A percentile compares a stretch with the other conserved stretches of the same genome.
These are phyloP conservation scores for Onygena corvina DNA, from an alignment of 2,329 filamentous ascomycete species.

Conservation along the genomic window DNA sequence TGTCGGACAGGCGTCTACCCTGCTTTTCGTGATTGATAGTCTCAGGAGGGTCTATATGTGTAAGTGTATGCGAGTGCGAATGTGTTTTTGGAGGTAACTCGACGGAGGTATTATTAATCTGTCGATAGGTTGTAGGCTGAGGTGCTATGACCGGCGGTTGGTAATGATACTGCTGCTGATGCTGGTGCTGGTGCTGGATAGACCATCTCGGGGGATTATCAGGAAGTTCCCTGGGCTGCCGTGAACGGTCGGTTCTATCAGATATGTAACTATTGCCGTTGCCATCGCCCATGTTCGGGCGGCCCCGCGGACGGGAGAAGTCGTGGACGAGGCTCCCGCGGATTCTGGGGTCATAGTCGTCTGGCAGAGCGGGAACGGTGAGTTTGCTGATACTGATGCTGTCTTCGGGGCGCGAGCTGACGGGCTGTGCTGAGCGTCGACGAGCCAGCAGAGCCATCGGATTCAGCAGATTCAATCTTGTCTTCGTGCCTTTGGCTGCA, in stretches of 20 bases:
- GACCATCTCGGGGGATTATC: background rate
- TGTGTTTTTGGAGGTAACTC: background rate
- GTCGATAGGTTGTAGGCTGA: background rate
- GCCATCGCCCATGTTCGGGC: conserved; percentile 15
- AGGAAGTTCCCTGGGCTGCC: conserved; percentile 21
- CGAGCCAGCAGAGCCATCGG: conserved; percentile 50
- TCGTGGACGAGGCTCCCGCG: conserved; percentile 53
- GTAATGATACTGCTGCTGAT: background rate
- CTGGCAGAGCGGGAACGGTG: conserved; percentile 42
- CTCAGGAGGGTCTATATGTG: too few relatives aligned
- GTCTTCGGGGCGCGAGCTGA: conserved; percentile 40
- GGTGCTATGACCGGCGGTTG: background rate
- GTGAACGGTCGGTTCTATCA: conserved; percentile 13
- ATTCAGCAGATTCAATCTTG: conserved; percentile 46
- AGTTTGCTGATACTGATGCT: conserved; percentile 39
- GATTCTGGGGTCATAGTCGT: conserved; percentile 52
- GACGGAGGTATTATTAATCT: background rate
- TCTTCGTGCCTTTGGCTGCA: conserved; percentile 28
- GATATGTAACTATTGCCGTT: conserved; percentile 7
- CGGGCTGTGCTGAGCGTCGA: conserved; percentile 43
- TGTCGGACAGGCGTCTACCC: background rate
- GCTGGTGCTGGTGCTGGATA: background rate
- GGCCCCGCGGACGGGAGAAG: conserved; percentile 48
- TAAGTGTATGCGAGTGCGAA: too few relatives aligned
- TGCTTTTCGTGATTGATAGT: background rate